Conservation (phyloP, 148 eudicot genomes). For the Rhododendron simsii region DNA sequence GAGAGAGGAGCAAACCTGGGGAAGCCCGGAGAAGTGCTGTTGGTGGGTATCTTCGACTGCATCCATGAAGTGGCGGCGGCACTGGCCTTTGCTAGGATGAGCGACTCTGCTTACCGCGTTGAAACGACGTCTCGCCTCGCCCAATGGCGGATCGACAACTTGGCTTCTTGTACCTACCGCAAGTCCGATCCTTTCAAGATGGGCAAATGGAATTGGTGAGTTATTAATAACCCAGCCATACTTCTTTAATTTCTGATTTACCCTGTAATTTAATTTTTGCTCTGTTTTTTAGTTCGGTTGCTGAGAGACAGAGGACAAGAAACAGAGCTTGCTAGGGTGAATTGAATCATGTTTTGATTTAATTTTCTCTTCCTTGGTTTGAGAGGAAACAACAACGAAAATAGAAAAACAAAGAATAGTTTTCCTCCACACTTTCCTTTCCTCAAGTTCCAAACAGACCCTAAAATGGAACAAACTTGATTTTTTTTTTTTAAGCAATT, state of each 20-base stretch:
- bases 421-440: no score
- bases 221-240: background rate
- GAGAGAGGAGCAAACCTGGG: constrained; percentile 43
- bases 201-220: constrained; percentile 77
- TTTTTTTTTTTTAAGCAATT: no score
- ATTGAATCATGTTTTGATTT: background rate
- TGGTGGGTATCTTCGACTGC: constrained; percentile 65
- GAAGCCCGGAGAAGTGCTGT: constrained; percentile 46
- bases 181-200: constrained; percentile 80
- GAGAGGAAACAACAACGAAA: background rate
- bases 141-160: constrained; percentile 76
- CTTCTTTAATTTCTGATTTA: background rate
- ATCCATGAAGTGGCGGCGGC: constrained; percentile 65
- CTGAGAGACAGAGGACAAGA: background rate
- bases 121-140: constrained; percentile 77
- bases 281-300: background rate
- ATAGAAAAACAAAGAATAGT: no score
- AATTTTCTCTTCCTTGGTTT: background rate
- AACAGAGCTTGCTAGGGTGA: background rate
- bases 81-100: constrained; percentile 52
- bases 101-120: constrained; percentile 57
- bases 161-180: constrained; percentile 60
- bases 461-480: background rate
- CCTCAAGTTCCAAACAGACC: background rate
- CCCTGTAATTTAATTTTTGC: background rate